phyloP scores from a whole-genome alignment of 768 basidiomycete genomes.

The Tulasnella sp. region DNA sequence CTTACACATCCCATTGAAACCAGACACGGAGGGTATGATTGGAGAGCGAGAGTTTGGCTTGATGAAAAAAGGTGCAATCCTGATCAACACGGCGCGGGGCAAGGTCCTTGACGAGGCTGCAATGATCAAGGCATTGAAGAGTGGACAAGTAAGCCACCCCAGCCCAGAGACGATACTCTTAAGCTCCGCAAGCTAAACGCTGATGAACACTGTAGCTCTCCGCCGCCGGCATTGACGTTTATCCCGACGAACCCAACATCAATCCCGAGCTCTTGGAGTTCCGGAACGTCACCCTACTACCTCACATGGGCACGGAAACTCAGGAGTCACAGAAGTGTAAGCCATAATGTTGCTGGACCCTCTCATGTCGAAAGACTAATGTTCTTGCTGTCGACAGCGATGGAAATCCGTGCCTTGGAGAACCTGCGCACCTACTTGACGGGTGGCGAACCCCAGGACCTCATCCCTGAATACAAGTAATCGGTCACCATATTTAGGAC shows the following conservation, averaged over 20 bases:
- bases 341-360: background rate
- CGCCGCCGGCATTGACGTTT: conserved; percentile 82
- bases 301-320: conserved; percentile 89
- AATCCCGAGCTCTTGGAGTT: conserved; percentile 77
- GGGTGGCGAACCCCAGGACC: conserved; percentile 59
- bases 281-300: conserved; percentile 77
- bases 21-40: conserved; percentile 69
- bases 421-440: conserved; percentile 70
- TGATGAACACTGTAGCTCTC: conserved; percentile 51
- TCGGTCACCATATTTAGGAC: background rate
- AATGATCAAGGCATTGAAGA: conserved; percentile 77
- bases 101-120: conserved; percentile 86
- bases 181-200: background rate
- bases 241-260: conserved; percentile 76
- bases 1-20: conserved; percentile 75
- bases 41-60: conserved; percentile 70
- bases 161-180: background rate
- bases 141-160: conserved; percentile 62
- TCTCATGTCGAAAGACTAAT: background rate
- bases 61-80: conserved; percentile 71
- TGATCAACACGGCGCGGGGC: conserved; percentile 88
- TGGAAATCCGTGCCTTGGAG: conserved; percentile 80
- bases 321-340: conserved; percentile 64
- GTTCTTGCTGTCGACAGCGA: conserved; percentile 37
- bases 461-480: conserved; percentile 52